A percentile compares a stretch with the other conserved stretches of the same genome.
phyloP scores from a whole-genome alignment of 2,329 filamentous ascomycete species.

The Alternaria tenuissima region DNA sequence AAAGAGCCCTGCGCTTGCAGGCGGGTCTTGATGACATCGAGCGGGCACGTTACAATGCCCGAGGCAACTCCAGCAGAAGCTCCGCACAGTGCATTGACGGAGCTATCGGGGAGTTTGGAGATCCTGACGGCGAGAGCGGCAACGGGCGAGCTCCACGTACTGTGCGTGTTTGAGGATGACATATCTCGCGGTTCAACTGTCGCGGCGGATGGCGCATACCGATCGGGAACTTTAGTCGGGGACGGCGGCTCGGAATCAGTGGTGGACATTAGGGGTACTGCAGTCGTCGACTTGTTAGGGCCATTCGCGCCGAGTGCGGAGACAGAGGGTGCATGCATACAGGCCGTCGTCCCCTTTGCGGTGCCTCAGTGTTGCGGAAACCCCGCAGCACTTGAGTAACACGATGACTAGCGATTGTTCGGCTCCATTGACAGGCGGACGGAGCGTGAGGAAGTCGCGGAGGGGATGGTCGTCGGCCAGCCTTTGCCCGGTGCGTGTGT shows the following conservation, averaged over 20 bases:
- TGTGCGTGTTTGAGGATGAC: conserved; percentile 23
- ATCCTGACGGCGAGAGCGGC: conserved; percentile 51
- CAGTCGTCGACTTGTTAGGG: conserved; percentile 32
- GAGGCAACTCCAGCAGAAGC: conserved; percentile 91
- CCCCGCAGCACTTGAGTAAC: conserved; percentile 55
- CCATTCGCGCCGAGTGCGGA: conserved; percentile 4
- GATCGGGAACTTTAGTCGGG: conserved; percentile 41
- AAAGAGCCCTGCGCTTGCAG: conserved; percentile 94
- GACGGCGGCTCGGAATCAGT: conserved; percentile 48
- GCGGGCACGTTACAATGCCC: conserved; percentile 91
- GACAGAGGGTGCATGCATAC: conserved; percentile 31
- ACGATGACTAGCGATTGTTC: conserved; percentile 52
- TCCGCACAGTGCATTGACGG: conserved; percentile 83
- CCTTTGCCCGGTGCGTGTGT: background rate
- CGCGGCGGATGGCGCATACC: conserved; percentile 45
- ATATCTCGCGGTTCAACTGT: conserved; percentile 26
- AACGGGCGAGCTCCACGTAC: conserved; percentile 33
- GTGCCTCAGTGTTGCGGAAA: conserved; percentile 53
- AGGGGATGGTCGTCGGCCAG: background rate
- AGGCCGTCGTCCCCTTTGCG: conserved; percentile 50
- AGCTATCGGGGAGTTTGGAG: conserved; percentile 61
- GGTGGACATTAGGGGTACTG: conserved; percentile 50
- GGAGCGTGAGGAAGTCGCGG: conserved; percentile 5
- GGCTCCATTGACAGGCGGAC: conserved; percentile 51
- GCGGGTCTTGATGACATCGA: conserved; percentile 99